phyloP scores from a whole-genome alignment of 169 alveolate genomes.

The Eimeria sp. region DNA sequence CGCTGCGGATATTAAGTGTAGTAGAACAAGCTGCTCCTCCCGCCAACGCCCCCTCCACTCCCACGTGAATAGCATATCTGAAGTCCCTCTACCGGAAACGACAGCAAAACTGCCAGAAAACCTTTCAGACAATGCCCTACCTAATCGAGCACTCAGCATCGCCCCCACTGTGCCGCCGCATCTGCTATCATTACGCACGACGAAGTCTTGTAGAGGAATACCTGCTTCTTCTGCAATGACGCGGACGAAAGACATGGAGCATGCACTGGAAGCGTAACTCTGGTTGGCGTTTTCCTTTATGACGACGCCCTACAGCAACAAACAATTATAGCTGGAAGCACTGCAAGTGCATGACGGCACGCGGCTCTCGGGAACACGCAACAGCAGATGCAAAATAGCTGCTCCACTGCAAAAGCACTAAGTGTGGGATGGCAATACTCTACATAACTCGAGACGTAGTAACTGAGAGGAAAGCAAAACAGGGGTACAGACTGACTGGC shows the following conservation, averaged over 20 bases:
- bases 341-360: not conserved
- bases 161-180: conserved; percentile 99
- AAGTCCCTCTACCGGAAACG: not conserved
- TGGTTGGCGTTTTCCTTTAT: conserved; percentile 93
- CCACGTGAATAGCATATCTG: not conserved
- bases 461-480: not conserved
- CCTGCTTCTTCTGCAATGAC: conserved; percentile 41
- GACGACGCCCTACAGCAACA: conserved; percentile 82
- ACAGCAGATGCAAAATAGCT: not conserved
- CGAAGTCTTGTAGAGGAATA: conserved; percentile 94
- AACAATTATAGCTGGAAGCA: not conserved
- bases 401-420: not conserved
- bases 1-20: not conserved
- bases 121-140: conserved; percentile 82
- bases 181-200: conserved; percentile 96
- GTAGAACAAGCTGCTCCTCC: not conserved
- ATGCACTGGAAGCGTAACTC: conserved; percentile 94
- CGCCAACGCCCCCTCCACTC: not conserved
- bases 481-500: not conserved
- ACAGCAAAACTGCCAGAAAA: not conserved
- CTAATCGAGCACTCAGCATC: conserved; percentile 94
- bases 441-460: not conserved
- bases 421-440: not conserved
- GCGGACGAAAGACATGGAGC: conserved; percentile 51
- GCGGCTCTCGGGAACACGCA: not conserved